Evolutionary conservation across 345 rosid species (phyloP), one percentile per base, ranked within the genome.

Genomic region (Bruguiera sexangula): DNA sequence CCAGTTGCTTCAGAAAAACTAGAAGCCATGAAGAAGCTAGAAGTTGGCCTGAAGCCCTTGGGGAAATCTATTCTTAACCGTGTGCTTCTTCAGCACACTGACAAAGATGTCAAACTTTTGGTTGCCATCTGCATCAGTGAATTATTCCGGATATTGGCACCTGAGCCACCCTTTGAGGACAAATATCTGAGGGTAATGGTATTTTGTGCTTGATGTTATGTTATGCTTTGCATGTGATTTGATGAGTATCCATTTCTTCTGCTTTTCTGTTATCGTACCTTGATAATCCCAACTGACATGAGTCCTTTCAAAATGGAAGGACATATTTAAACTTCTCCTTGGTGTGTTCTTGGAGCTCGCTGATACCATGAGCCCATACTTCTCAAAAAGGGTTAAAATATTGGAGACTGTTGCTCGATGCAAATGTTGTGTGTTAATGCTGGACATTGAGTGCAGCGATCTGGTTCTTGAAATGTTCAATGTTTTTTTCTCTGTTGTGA

Each of bases 381-480:
- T 89, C 77, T 83, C 89, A 4, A 85, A 76, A 84, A 91, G 96
- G 81, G 96, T 82, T 50, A 91, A 92, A 72, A 82, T 91, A 63
- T 73, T 94, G 75, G 97, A 94, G 85, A 88, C 85, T 21, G 74
- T 89, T 68, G 88, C 96, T 68, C 85, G 76, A 29, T 92, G 88
- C 66, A 88, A 82, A 77, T 91, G 90, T 69, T 94, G 80, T 62
- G 87, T 94, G 77, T 75, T 87, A 56, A 83, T 94, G 96, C 85
- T 94, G 81, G 92, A 90, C 73, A 70, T 83, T 29, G 89, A 78
- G 68, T 86, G 89, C 82, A 62, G 68, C 46, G 88, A 91, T 84
- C 86, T 94, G 68, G 78, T 88, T 69, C 76, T 80, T 69, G 86
- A 91, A 70, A 87, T 94, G 97, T 94, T 94, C 77, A 82, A 80